These are phyloP conservation scores for Acanthochlamys bracteata DNA, from an alignment of 106 monocot genomes.

Conservation along the genomic window DNA sequence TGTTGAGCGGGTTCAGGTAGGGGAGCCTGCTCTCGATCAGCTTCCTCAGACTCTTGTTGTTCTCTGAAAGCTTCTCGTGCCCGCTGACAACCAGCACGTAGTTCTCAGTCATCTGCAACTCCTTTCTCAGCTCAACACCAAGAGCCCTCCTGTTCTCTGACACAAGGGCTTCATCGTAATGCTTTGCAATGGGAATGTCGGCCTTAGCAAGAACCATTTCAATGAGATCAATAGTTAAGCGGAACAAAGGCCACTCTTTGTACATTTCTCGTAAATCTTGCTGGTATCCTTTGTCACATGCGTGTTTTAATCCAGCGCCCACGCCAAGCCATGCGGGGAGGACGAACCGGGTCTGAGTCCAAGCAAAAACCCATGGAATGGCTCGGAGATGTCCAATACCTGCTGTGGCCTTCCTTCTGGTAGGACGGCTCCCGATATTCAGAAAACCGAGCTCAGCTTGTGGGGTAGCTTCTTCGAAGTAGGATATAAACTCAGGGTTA, in stretches of 20 bases:
- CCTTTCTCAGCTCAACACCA: conserved; percentile 43
- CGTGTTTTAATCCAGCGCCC: conserved; percentile 57
- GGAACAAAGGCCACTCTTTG: conserved; percentile 92
- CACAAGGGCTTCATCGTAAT: conserved; percentile 72
- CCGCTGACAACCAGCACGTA: conserved; percentile 58
- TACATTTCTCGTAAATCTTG: conserved; percentile 66
- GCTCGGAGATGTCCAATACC: conserved; percentile 78
- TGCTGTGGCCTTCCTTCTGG: conserved; percentile 46
- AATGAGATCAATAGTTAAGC: conserved; percentile 71
- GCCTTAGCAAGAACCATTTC: conserved; percentile 93
- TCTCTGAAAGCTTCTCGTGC: conserved; percentile 58
- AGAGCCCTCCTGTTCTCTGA: conserved; percentile 34
- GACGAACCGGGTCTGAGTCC: conserved; percentile 86
- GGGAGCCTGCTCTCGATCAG: conserved; percentile 83
- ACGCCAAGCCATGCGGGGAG: conserved; percentile 87
- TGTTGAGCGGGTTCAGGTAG: conserved; percentile 72
- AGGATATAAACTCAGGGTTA: conserved; percentile 67
- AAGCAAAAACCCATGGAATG: conserved; percentile 94
- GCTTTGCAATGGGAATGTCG: conserved; percentile 57
- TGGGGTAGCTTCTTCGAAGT: conserved; percentile 91
- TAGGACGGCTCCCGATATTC: conserved; percentile 80
- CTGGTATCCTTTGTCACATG: conserved; percentile 49
- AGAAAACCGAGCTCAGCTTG: conserved; percentile 81
- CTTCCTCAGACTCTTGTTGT: conserved; percentile 54
- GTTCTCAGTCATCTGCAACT: conserved; percentile 45